Evolutionary conservation across 768 basidiomycete species (phyloP), one percentile per base, ranked within the genome.

Genomic region (Boletellus ananas): DNA sequence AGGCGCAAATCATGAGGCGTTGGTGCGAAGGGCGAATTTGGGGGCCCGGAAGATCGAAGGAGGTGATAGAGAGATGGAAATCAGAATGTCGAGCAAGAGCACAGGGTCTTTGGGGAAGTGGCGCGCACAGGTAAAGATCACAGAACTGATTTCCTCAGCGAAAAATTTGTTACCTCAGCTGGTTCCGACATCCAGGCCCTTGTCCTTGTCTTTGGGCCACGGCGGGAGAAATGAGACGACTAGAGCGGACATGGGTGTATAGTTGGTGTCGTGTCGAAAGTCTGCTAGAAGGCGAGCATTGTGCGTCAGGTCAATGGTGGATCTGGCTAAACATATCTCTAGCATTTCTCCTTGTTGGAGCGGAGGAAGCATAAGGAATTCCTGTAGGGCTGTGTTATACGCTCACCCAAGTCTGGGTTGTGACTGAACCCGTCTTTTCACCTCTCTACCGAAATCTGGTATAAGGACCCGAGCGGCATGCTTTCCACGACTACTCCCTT

Each of bases 1-100:
- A 63, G 1, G 60, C 69, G 6, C 45, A 55, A 9, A 68, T 55
- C 1, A 71, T 55, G 17, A 72, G 57, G 0, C 70, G 61, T 27
- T 72, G 71, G 29, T 68, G 57, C 11, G 54, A 35, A 72, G 56
- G 5, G 48, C 14, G 50, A 72, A 72, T 14, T 58, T 61, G 18
- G 55, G 58, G 3, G 57, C 39, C 70, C 71, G 71, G 69, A 9
- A 71, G 61, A 17, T 49, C 23, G 6, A 60, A 63, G 16, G 59
- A 52, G 34, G 65, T n/a, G n/a, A n/a, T n/a, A n/a, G 62, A 18
- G 57, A 57, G 23, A 62, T 6, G 1, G 56, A 57, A 37, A 67
- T 52, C 10, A 58, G 62, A 41, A 64, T 43, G 27, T 53, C 56
- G 43, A 50, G 13, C 3, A 46, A 47, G 36, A 42, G 31, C 10